Percentiles rank a stretch among this genome's conserved stretches.
Evolutionary conservation across 2,329 filamentous ascomycete genomes (phyloP).

Genomic region (Epichloe sp.): DNA sequence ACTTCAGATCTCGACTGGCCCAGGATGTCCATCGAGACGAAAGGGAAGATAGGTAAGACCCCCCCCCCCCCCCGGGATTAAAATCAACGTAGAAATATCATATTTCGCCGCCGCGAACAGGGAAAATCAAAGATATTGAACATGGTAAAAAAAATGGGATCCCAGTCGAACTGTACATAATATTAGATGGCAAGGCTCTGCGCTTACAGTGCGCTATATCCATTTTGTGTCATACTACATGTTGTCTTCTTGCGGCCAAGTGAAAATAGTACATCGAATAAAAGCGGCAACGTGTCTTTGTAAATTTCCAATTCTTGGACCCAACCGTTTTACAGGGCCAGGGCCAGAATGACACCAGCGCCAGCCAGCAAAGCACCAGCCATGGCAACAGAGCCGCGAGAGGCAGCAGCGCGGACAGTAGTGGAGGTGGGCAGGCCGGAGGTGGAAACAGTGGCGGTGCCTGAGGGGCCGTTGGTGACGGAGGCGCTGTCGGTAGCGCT

Average conservation of each 20-base stretch:
- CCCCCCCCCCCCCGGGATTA: neutral
- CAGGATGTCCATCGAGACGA: neutral
- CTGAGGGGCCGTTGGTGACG: neutral
- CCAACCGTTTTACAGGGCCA: conserved; percentile 14
- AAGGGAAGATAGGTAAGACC: neutral
- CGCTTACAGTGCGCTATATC: conserved; percentile 6
- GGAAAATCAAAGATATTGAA: conserved; percentile 6
- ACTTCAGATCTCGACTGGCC: neutral
- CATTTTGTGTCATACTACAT: conserved; percentile 12
- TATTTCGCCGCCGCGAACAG: no score
- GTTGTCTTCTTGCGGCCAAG: conserved; percentile 10
- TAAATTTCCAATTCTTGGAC: conserved; percentile 1
- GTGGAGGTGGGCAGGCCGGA: neutral
- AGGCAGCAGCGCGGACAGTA: conserved; percentile 13
- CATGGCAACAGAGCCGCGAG: conserved; percentile 12
- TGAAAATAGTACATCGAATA: conserved; percentile 14
- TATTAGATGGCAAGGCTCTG: conserved; percentile 19
- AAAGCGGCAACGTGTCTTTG: conserved; percentile 4
- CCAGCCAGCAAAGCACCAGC: conserved; percentile 16
- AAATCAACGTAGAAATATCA: neutral
- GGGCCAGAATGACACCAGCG: conserved; percentile 16
- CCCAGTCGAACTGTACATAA: conserved; percentile 16
- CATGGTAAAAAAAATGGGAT: neutral
- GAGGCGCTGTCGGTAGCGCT: conserved; percentile 2
- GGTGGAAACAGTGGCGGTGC: neutral